phyloP scores from a whole-genome alignment of 2,329 filamentous ascomycete species.

The Ploettnerulaceae sp. region DNA sequence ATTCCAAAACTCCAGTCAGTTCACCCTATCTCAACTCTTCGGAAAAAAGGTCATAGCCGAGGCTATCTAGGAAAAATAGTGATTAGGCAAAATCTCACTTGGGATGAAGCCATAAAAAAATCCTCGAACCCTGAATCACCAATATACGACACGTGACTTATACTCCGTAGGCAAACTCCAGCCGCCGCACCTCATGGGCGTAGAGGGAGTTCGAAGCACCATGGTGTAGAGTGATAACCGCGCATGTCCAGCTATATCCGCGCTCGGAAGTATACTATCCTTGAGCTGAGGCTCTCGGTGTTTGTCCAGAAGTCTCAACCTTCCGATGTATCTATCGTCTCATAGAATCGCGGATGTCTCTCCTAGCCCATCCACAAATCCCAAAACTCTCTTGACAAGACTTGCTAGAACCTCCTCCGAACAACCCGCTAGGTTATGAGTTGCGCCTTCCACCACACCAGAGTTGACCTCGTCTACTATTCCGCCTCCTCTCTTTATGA shows the following conservation, averaged over 20 bases:
- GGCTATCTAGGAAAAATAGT: too few relatives aligned
- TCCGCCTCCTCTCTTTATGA: slow-evolving; percentile 41
- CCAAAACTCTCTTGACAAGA: slow-evolving; percentile 45
- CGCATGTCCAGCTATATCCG: too few relatives aligned
- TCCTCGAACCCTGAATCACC: too few relatives aligned
- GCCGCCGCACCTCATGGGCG: too few relatives aligned
- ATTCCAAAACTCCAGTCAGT: not conserved
- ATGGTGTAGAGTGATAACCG: too few relatives aligned
- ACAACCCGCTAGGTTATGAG: slow-evolving; percentile 46
- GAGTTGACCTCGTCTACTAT: slow-evolving; percentile 44
- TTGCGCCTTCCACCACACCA: slow-evolving; percentile 45
- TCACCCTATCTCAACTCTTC: not conserved
- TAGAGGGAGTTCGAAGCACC: too few relatives aligned
- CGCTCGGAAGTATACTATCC: too few relatives aligned
- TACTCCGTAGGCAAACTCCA: too few relatives aligned
- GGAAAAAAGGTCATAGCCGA: not conserved
- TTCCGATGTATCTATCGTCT: not conserved
- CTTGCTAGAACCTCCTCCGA: slow-evolving; percentile 42
- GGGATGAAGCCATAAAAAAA: too few relatives aligned
- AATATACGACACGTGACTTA: too few relatives aligned
- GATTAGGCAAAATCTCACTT: too few relatives aligned
- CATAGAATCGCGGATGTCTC: not conserved
- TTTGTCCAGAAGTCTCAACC: not conserved
- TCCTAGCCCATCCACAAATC: slow-evolving; percentile 39
- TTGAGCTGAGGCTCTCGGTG: not conserved